Evolutionary conservation across 1,284 basidiomycete species (phyloP).

Genomic region (Microstroma glucosiphilum): DNA sequence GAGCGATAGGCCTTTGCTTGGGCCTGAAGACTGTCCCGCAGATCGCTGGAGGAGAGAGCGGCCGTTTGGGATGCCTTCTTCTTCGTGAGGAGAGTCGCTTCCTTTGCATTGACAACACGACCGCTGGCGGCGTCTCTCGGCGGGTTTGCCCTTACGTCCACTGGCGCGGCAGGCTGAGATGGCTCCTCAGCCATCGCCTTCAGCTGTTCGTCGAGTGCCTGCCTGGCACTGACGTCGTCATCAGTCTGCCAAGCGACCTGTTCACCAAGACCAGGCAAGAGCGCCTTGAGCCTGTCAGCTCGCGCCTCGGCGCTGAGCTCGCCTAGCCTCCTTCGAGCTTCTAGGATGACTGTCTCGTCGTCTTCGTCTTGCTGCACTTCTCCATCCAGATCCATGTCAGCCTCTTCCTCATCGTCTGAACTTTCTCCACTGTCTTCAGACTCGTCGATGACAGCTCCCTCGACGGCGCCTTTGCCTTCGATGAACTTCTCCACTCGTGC

Average conservation of each 20-base stretch:
- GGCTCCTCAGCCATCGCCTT: no score
- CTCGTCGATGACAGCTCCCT: conserved; percentile 32
- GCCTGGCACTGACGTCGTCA: no score
- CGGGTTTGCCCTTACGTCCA: no score
- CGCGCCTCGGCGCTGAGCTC: conserved; percentile 9
- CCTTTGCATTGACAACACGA: no score
- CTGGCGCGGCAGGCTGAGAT: no score
- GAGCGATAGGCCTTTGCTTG: not conserved
- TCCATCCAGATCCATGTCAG: conserved; percentile 35
- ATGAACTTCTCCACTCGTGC: conserved; percentile 37
- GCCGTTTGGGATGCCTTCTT: no score
- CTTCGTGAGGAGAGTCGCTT: no score
- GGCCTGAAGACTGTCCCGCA: not conserved
- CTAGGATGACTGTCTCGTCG: conserved; percentile 12
- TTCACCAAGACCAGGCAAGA: conserved; percentile 9
- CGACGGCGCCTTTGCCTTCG: conserved; percentile 30
- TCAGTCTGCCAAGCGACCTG: not conserved
- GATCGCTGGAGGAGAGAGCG: not conserved
- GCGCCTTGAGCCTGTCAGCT: conserved; percentile 4
- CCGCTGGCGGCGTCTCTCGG: no score
- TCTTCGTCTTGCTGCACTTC: conserved; percentile 34
- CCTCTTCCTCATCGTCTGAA: conserved; percentile 44
- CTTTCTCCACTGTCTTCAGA: conserved; percentile 16
- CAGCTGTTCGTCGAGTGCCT: no score
- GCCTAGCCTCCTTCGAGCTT: not conserved